Base-by-base conservation (phyloP, 768 basidiomycete species). In the Suillus americanus region DNA sequence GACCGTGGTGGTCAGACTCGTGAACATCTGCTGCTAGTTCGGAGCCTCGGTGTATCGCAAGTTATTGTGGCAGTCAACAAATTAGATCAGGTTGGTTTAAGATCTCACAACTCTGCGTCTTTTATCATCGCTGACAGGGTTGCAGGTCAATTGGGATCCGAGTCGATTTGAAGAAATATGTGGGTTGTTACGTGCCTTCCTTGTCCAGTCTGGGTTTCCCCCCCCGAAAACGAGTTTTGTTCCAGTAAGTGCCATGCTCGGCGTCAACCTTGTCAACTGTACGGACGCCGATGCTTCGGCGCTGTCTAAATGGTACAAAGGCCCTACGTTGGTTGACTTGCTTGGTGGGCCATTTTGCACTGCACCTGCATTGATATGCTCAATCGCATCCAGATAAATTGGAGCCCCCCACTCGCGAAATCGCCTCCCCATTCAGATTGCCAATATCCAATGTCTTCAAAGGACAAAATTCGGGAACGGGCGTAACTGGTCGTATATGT, bases 391-490 rank as follows among this genome's bases (percentile, higher is more conserved):
- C 65, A 95, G 95, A 97, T 77, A 78, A 83, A 64, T 77, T 97
- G 48, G 91, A 92, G 64, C 92, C 95, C 0, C 96, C 96, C 0
- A 71, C 79, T 9, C 83, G 96, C 54, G 90, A 95, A 61, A 88
- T 96, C 55, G 81, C 83, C 3, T 82, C 87, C 0, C 89, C 96
- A 0, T 75, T 97, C 28, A 86, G 97, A 43, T 82, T 98, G 53
- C 97, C 97, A 0, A 86, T 99, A 25, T 91, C 95, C 14, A 99
- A 99, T 73, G 93, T 99, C 4, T 99, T 97, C 83, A 96, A 90
- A 75, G 91, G 92, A 4, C 89, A 90, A 71, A 86, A 89, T 18
- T 87, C 92, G 3, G 86, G 91, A 2, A 86, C 86, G 5, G 91
- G 88, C 0, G 87, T 98, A 0, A 85, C 89, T 28, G 97, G 97